Evolutionary conservation across 2,329 filamentous ascomycete genomes (phyloP).

Genomic region (Cordyceps cateniannulata): DNA sequence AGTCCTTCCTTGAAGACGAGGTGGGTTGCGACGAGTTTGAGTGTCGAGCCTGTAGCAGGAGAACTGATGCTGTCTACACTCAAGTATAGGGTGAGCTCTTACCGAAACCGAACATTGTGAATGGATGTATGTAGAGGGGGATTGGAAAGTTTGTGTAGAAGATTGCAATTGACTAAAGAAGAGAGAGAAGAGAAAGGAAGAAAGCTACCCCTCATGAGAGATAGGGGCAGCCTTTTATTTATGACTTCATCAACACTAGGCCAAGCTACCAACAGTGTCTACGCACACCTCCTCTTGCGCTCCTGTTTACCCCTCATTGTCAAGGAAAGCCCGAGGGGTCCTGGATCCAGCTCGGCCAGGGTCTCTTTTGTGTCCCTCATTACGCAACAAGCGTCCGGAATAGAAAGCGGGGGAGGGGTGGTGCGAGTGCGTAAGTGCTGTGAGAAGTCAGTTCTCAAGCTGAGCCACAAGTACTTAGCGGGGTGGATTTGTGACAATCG

Average conservation of each 20-base stretch:
- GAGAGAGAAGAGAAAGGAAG: neutral
- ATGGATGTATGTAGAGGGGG: neutral
- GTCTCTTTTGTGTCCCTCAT: neutral
- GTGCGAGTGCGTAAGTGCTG: neutral
- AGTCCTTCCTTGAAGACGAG: neutral
- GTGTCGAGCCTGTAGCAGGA: neutral
- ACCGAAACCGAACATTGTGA: slow-evolving; percentile 13
- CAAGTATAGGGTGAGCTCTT: neutral
- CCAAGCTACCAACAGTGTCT: neutral
- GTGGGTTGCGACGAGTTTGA: too few species aligned
- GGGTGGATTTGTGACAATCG: too few species aligned
- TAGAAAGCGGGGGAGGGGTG: neutral
- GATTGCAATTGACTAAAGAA: neutral
- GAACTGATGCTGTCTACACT: neutral
- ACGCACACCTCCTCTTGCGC: too few species aligned
- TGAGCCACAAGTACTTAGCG: neutral
- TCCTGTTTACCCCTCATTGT: neutral
- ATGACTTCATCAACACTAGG: neutral
- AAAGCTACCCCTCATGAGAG: neutral
- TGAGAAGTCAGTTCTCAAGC: neutral
- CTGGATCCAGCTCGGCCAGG: neutral
- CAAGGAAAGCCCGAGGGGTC: neutral
- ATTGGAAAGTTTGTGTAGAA: neutral
- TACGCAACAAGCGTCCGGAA: slow-evolving; percentile 2
- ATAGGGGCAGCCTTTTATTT: neutral